phyloP scores from a whole-genome alignment of 129 eudicot species.

The Saposhnikovia divaricata region DNA sequence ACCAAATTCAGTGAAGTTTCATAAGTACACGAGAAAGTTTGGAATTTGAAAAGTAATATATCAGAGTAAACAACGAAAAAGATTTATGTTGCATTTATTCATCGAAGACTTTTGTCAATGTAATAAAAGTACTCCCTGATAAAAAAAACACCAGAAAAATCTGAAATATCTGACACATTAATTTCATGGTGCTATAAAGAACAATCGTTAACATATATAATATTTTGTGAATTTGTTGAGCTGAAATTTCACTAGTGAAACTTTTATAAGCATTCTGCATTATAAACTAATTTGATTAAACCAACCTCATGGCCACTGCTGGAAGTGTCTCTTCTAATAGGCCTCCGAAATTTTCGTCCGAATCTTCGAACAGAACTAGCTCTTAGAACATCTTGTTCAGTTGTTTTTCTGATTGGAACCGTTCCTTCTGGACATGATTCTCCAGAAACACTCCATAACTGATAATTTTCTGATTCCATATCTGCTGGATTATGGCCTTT shows the following conservation, averaged over 20 bases:
- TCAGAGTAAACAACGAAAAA: background rate
- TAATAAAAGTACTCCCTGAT: background rate
- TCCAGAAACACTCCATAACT: conserved; percentile 67
- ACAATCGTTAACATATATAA: background rate
- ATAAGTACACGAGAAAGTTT: background rate
- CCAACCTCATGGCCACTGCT: conserved; percentile 89
- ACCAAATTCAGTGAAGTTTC: background rate
- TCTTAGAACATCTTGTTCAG: conserved; percentile 60
- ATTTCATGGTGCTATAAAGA: background rate
- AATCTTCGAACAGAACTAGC: conserved; percentile 53
- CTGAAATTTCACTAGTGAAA: background rate
- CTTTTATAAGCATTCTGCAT: background rate
- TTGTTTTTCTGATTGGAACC: conserved; percentile 83
- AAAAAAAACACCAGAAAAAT: conserved; percentile 11
- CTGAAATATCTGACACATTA: conserved; percentile 10
- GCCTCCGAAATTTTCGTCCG: conserved; percentile 53
- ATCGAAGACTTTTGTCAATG: background rate
- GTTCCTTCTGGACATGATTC: conserved; percentile 90
- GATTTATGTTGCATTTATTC: conserved; percentile 10
- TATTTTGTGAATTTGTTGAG: background rate
- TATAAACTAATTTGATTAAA: background rate
- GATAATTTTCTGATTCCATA: conserved; percentile 34
- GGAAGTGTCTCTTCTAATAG: conserved; percentile 62
- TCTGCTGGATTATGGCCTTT: conserved; percentile 32
- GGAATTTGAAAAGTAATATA: background rate